Evolutionary conservation across 2,329 filamentous ascomycete species (phyloP), one percentile per base, ranked within the genome.

Genomic region (Colletotrichum karsti): DNA sequence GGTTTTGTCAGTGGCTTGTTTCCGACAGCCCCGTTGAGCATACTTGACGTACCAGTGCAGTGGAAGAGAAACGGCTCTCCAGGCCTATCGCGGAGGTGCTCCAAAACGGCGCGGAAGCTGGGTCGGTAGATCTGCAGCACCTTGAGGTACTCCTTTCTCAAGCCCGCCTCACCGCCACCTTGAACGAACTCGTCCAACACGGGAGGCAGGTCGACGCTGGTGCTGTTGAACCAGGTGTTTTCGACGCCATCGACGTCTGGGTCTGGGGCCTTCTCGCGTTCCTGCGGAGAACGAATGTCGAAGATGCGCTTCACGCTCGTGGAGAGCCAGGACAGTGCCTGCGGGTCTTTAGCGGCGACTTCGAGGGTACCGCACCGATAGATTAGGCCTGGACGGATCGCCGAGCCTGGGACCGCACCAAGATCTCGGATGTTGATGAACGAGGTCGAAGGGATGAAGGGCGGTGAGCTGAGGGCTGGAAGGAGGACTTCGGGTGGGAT

Each of bases 391-490:
- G 79, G 71, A 1, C 80, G 79, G 63, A 88, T 71, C 6, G 75
- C 71, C 65, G 80, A 82, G 39, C 77, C 78, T 4, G 80, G 80
- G 1, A 87, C 74, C 28, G 80, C 76, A 58, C 85, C 86, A 12
- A 86, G 72, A 72, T 88, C 85, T 55, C 85, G 84, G 56, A 83
- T 76, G 77, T 87, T 88, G 78, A 87, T 82, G 28, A 85, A 83
- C 37, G 83, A 82, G 26, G 78, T 79, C 28, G 83, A 75, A 59
- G 76, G 72, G 68, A 87, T 71, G 73, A 88, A 88, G 7, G 85
- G 86, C 7, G 82, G 72, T n/a, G 75, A 73, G 8, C 75, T 72
- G 30, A 87, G 73, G 28, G 80, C 77, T 0, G 79, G 73, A 2
- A 73, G 67, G 58, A 84, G 78, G 30, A 76, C 57, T 20, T 78